Evolutionary conservation across 129 eudicot genomes (phyloP).

Genomic region (Cynara cardunculus): DNA sequence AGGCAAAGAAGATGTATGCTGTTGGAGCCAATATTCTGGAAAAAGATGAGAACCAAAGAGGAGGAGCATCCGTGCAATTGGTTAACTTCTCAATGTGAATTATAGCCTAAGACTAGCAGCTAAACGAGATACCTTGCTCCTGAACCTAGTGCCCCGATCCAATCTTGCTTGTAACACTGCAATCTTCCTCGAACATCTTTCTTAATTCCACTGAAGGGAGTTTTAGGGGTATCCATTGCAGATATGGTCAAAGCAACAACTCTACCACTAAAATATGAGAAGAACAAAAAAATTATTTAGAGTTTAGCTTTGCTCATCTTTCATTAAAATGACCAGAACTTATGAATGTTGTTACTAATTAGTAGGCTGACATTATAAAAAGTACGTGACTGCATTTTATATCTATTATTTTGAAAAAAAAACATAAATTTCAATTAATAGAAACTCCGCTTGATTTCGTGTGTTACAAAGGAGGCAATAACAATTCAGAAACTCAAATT

Average conservation of each 20-base stretch:
- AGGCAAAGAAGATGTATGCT: slow-evolving; percentile 81
- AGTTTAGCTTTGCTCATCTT: not conserved
- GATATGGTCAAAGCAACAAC: slow-evolving; percentile 24
- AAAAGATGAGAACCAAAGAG: not conserved
- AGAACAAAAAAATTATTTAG: not conserved
- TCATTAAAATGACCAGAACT: not conserved
- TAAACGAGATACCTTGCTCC: slow-evolving; percentile 56
- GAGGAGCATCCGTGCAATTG: not conserved
- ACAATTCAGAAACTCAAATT: too few species aligned
- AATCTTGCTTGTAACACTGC: slow-evolving; percentile 65
- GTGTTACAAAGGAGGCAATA: too few species aligned
- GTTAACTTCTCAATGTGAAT: not conserved
- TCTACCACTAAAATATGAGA: not conserved
- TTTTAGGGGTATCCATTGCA: slow-evolving; percentile 49
- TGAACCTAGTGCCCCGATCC: slow-evolving; percentile 51
- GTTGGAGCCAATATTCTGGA: slow-evolving; percentile 85
- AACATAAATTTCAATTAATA: too few species aligned
- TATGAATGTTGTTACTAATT: not conserved
- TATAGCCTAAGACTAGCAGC: not conserved
- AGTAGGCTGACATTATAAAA: not conserved
- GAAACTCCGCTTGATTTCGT: too few species aligned
- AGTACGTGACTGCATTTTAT: not conserved
- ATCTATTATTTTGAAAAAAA: not conserved
- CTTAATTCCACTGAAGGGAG: slow-evolving; percentile 66
- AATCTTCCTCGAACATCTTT: slow-evolving; percentile 65